phyloP scores from a whole-genome alignment of 768 basidiomycete species.

The Phanerochaete sordida region DNA sequence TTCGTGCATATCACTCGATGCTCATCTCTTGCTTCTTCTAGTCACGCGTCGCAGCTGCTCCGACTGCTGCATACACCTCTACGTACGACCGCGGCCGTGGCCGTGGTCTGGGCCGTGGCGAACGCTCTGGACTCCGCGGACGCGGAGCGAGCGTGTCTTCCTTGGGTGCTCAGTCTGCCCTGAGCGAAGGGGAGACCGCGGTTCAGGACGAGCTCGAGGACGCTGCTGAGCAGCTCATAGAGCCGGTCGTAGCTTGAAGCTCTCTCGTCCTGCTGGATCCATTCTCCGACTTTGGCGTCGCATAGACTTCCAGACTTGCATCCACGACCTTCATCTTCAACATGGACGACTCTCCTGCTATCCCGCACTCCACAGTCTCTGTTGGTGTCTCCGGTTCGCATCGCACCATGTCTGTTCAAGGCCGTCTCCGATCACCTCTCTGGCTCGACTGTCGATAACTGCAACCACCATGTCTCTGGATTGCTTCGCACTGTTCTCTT shows the following conservation, averaged over 20 bases:
- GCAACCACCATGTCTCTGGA: background rate
- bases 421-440: no score
- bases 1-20: no score
- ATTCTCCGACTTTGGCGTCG: background rate
- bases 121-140: constrained; percentile 5
- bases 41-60: background rate
- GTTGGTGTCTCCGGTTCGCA: no score
- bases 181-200: constrained; percentile 14
- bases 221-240: background rate
- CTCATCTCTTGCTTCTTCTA: no score
- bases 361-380: no score
- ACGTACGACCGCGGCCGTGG: constrained; percentile 9
- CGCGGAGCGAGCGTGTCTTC: background rate
- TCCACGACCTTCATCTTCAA: background rate
- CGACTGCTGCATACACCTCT: background rate
- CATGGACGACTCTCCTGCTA: no score
- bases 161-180: background rate
- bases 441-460: no score
- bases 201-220: background rate
- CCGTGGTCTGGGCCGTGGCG: constrained; percentile 5
- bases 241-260: background rate
- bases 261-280: background rate
- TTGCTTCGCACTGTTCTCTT: background rate
- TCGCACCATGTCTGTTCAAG: no score
- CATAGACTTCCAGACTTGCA: background rate